These are phyloP conservation scores for Suillus plorans DNA, from an alignment of 768 basidiomycete genomes.

Conservation along the genomic window DNA sequence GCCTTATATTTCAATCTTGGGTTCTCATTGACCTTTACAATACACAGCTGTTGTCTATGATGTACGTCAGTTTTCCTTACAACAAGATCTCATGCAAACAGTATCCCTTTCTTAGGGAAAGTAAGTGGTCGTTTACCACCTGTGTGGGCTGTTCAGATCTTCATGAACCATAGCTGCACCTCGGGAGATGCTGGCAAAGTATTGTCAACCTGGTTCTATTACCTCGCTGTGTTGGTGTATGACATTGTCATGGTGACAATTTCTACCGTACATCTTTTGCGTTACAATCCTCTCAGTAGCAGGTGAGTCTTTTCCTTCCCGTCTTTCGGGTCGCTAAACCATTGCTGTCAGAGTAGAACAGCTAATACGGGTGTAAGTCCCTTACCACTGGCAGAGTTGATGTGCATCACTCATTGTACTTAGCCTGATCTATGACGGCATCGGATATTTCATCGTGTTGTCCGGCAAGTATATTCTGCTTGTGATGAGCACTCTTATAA, in stretches of 20 bases:
- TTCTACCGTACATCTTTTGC: slow-evolving; percentile 51
- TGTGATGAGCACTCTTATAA: neutral
- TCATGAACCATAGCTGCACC: slow-evolving; percentile 44
- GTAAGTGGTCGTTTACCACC: slow-evolving; percentile 20
- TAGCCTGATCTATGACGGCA: slow-evolving; percentile 69
- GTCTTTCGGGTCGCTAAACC: slow-evolving; percentile 8
- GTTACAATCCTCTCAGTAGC: slow-evolving; percentile 35
- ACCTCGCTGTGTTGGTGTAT: slow-evolving; percentile 56
- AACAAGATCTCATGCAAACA: neutral
- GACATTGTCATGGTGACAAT: slow-evolving; percentile 52
- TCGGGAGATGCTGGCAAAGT: slow-evolving; percentile 33
- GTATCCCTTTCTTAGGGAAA: slow-evolving; percentile 31
- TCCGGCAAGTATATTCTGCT: slow-evolving; percentile 37
- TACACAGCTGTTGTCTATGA: slow-evolving; percentile 16
- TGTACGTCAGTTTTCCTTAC: slow-evolving; percentile 19
- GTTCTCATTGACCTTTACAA: slow-evolving; percentile 11
- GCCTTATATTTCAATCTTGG: slow-evolving; percentile 6
- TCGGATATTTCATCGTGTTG: slow-evolving; percentile 59
- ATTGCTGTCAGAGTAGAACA: slow-evolving; percentile 22
- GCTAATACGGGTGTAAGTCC: slow-evolving; percentile 29
- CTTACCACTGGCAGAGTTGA: slow-evolving; percentile 9
- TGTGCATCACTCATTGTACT: neutral
- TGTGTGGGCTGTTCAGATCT: neutral
- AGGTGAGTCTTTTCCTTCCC: slow-evolving; percentile 19
- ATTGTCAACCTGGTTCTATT: slow-evolving; percentile 55